Percentiles rank a stretch among this genome's conserved stretches.
phyloP scores from a whole-genome alignment of 2,329 filamentous ascomycete species.

The Diaporthe sp. region DNA sequence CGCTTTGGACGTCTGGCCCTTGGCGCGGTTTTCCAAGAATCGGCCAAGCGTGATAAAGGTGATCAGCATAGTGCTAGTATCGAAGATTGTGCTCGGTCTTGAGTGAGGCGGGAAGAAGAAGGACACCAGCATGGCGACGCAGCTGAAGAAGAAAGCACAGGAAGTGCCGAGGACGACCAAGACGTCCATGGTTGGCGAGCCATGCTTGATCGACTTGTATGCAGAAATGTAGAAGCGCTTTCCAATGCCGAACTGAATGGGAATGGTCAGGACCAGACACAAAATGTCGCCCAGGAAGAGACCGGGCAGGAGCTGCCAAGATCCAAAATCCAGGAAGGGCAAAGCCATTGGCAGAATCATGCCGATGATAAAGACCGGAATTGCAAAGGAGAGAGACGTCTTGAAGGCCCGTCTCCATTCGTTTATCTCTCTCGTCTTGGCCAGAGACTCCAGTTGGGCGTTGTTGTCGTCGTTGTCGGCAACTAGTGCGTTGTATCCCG shows the following conservation, averaged over 20 bases:
- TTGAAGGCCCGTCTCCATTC: conserved; percentile 90
- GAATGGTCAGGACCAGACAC: conserved; percentile 87
- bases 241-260: conserved; percentile 96
- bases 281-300: conserved; percentile 90
- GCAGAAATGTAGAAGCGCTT: conserved; percentile 93
- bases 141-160: conserved; percentile 95
- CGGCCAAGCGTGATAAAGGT: conserved; percentile 94
- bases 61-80: conserved; percentile 98
- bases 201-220: conserved; percentile 92
- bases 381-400: conserved; percentile 82
- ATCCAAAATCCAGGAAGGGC: conserved; percentile 82
- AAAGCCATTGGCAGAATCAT: conserved; percentile 95
- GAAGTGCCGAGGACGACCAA: conserved; percentile 94
- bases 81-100: conserved; percentile 90
- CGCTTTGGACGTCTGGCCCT: conserved; percentile 95
- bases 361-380: conserved; percentile 92
- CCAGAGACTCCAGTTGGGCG: conserved; percentile 93
- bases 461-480: conserved; percentile 96
- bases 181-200: conserved; percentile 97
- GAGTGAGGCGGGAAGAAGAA: conserved; percentile 81
- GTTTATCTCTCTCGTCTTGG: conserved; percentile 95
- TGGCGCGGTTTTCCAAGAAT: conserved; percentile 93
- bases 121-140: conserved; percentile 88
- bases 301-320: conserved; percentile 75
- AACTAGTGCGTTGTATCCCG: conserved; percentile 89